Conservation (phyloP, 306 rosid species). For the Potentilla sterilis region DNA sequence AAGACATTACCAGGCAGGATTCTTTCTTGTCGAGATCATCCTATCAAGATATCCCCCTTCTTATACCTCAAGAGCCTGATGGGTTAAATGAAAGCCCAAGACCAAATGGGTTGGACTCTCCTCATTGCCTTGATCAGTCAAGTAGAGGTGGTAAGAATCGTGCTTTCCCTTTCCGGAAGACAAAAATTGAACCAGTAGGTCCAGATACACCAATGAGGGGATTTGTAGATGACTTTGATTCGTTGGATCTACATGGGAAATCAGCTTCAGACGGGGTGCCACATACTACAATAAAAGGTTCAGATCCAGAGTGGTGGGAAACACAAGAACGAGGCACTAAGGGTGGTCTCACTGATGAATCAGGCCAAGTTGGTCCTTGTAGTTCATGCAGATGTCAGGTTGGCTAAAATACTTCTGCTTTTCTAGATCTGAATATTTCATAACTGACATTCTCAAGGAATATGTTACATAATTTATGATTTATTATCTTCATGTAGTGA, state of each 20-base stretch:
- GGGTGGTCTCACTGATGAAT: conserved; percentile 70
- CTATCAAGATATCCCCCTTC: conserved; percentile 84
- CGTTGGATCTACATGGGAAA: conserved; percentile 41
- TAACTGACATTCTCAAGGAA: neutral
- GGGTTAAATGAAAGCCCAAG: conserved; percentile 46
- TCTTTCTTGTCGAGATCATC: conserved; percentile 64
- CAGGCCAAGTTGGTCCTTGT: conserved; percentile 91
- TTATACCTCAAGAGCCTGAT: conserved; percentile 68
- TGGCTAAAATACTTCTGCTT: conserved; percentile 8
- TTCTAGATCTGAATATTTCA: neutral
- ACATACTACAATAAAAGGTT: conserved; percentile 34
- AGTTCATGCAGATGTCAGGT: conserved; percentile 96
- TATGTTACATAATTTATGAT: neutral
- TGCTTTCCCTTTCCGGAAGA: conserved; percentile 47
- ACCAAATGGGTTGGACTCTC: conserved; percentile 15
- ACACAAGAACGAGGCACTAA: conserved; percentile 77
- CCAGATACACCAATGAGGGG: conserved; percentile 77
- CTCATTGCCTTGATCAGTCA: conserved; percentile 29
- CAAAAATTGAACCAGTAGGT: conserved; percentile 55
- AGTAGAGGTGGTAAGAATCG: conserved; percentile 27
- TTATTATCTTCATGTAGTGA: neutral
- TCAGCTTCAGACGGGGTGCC: conserved; percentile 35
- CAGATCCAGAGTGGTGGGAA: conserved; percentile 90
- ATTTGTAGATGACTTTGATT: conserved; percentile 78
- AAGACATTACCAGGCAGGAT: conserved; percentile 48